Base-by-base conservation (phyloP, 805 yeast genomes). In the Yamadazyma tumulicola region DNA sequence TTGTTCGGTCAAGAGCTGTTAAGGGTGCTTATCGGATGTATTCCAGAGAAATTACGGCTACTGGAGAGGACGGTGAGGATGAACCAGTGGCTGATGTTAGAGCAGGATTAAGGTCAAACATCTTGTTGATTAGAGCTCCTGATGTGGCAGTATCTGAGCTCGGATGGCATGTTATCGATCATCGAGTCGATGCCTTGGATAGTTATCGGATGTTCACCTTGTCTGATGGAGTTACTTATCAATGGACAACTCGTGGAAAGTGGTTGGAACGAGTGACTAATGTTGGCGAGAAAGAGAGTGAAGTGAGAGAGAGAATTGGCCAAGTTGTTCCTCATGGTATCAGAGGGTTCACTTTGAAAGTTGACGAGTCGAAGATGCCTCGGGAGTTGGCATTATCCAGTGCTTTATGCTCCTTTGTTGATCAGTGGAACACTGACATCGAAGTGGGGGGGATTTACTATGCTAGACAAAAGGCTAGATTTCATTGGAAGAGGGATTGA, bases 371-470 rank as follows among this genome's bases (percentile, higher is more conserved):
- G 19, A 70, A 75, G 48, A 71, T 79, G 22, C 67, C 75, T n/a
- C 57, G 72, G 31, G 83, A 77, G 43, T 46, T 79, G 57, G 85
- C 82, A 1, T 51, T 79, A 13, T 58, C 77, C 11, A 69, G 80
- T 6, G 84, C 83, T 4, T 55, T 79, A 39, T 73, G 77, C 39
- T 75, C 82, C 27, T 73, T 62, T 49, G 69, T 79, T 38, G 85
- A 79, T 48, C 84, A 77, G 39, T 79, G 85, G 85, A 79, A 75
- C 48, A 77, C 84, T 16, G 61, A 64, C 40, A 54, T 72, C 24
- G 74, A 72, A 16, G 74, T 77, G 24, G 85, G 85, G n/a, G 85
- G 85, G 23, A 75, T 79, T 34, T 78, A 77, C 53, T 69, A 66
- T 41, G 74, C 79, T 9, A 65, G 72, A 52, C 73, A 74, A 49